Evolutionary conservation across 768 basidiomycete species (phyloP), one percentile per base, ranked within the genome.

Genomic region (Boletus bicolor): DNA sequence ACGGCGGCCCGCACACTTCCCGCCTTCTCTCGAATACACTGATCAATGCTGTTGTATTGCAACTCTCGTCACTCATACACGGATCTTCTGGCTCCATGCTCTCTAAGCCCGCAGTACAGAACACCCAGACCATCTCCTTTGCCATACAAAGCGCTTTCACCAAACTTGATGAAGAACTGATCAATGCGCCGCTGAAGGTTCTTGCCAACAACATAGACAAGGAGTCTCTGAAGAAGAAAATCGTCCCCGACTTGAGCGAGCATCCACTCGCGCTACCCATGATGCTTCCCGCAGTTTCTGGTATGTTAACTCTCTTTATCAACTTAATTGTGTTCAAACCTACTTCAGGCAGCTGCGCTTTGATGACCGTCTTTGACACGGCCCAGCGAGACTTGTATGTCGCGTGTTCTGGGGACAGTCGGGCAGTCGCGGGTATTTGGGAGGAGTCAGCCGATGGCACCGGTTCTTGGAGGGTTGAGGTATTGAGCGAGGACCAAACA

Each of bases 401-500:
- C 35, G 96, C 96, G 9, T 86, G 86, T 62, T 87, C 93, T 5
- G 97, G 97, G 0, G 97, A 99, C 68, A 90, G 91, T 67, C 83
- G 97, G 46, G 97, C 97, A 12, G 93, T 99, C 7, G 95, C 96
- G 21, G 97, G 97, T 19, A 82, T 92, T 37, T 95, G 91, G 89
- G 86, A 91, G 59, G 80, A 83, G 49, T 79, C 79, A 5, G 72
- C 69, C 3, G 81, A 85, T 58, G 86, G 84, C 4, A 75, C 78
- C 50, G 91, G 91, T 11, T 79, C 77, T 50, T 99, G 97, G 97
- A 82, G 86, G 44, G 89, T 94, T 32, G 93, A 97, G 68, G 91
- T 91, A n/a, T 78, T 99, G 58, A 92, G 83, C 30, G 93, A 98
- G 71, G 97, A 98, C 67, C 95, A 98, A 76, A 98, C 95, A 7